Conservation (phyloP, 208 protist species). For the Trypanosomatidae sp. region DNA sequence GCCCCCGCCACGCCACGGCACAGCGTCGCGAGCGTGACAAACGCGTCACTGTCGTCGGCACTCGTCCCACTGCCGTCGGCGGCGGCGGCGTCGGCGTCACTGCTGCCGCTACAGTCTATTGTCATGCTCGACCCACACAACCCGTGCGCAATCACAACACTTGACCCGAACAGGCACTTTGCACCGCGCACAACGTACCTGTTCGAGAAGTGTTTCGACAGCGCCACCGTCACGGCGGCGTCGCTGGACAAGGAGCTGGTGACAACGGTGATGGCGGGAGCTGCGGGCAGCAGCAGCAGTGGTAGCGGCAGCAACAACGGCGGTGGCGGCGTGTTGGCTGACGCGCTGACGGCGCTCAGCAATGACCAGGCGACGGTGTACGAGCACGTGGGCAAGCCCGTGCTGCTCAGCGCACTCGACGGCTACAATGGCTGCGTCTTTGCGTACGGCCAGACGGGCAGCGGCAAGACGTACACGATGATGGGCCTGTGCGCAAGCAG, state of each 20-base stretch:
- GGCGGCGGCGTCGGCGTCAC: background rate
- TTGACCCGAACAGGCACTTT: constrained; percentile 20
- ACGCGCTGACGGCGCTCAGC: constrained; percentile 3
- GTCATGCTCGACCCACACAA: constrained; percentile 43
- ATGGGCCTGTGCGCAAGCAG: constrained; percentile 65
- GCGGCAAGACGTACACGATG: constrained; percentile 92
- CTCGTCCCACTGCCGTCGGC: too few relatives aligned
- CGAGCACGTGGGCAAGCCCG: constrained; percentile 34
- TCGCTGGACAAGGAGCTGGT: constrained; percentile 4
- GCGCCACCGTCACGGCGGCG: constrained; percentile 1
- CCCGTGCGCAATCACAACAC: constrained; percentile 50
- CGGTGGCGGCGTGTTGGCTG: background rate
- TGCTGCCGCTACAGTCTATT: constrained; percentile 5
- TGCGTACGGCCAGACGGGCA: constrained; percentile 84
- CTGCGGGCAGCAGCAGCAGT: too few relatives aligned
- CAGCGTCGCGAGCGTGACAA: background rate
- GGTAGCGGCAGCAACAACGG: background rate
- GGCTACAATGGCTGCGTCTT: constrained; percentile 87
- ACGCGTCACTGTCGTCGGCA: too few relatives aligned
- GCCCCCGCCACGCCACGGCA: constrained; percentile 3
- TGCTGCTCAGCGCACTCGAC: constrained; percentile 53
- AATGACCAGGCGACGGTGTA: constrained; percentile 48
- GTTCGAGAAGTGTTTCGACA: constrained; percentile 56
- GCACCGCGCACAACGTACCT: constrained; percentile 40
- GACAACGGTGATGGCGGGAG: too few relatives aligned